phyloP scores from a whole-genome alignment of 2,329 filamentous ascomycete species.

The Emergomyces orientalis region DNA sequence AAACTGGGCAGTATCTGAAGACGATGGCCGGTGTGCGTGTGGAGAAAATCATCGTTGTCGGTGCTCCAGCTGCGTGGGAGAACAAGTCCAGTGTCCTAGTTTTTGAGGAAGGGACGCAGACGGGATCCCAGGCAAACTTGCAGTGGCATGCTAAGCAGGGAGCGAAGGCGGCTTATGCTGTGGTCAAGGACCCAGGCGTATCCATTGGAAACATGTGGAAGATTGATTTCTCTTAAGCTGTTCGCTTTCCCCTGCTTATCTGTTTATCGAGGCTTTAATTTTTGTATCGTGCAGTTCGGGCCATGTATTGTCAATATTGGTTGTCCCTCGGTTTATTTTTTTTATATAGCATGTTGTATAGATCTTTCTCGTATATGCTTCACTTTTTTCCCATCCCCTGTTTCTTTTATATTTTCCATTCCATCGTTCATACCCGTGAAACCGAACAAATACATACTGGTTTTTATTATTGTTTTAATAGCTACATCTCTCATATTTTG shows the following conservation, averaged over 20 bases:
- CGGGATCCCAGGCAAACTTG: slow-evolving; percentile 44
- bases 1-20: slow-evolving; percentile 67
- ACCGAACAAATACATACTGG: neutral
- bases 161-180: slow-evolving; percentile 52
- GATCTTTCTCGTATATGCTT: neutral
- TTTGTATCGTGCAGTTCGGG: neutral
- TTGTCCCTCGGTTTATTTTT: neutral
- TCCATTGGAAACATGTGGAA: slow-evolving; percentile 56
- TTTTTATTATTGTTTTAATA: neutral
- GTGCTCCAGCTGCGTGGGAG: slow-evolving; percentile 64
- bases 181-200: slow-evolving; percentile 55
- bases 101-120: slow-evolving; percentile 38
- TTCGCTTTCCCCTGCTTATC: neutral
- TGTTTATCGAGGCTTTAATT: neutral
- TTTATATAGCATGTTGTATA: neutral
- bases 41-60: slow-evolving; percentile 76
- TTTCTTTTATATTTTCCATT: no score
- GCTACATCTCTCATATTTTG: neutral
- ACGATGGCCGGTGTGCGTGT: slow-evolving; percentile 67
- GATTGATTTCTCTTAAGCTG: slow-evolving; percentile 42
- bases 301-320: neutral
- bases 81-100: slow-evolving; percentile 48
- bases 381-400: neutral
- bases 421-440: neutral
- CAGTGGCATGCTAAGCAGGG: slow-evolving; percentile 48